Percentiles rank a stretch among this genome's conserved stretches.
Evolutionary conservation across 257 asterid species (phyloP).

Genomic region (Scutellaria baicalensis): DNA sequence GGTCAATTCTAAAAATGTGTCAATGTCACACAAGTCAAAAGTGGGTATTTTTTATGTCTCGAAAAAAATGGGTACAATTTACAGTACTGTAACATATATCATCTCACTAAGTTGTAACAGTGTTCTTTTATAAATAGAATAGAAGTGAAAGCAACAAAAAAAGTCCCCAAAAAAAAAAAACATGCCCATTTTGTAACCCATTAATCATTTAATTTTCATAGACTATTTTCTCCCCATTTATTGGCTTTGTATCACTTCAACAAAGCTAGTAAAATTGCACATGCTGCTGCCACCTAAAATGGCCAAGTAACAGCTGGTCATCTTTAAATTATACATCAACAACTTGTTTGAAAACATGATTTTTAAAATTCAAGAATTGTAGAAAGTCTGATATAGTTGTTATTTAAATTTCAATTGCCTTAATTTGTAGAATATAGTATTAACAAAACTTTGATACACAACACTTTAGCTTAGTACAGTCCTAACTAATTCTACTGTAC

Average conservation of each 20-base stretch:
- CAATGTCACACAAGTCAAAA: too few relatives aligned
- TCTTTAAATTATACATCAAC: neutral
- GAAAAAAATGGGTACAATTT: too few relatives aligned
- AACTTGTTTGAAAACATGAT: neutral
- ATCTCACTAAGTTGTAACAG: too few relatives aligned
- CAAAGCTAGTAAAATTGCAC: constrained; percentile 9
- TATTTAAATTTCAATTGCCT: too few relatives aligned
- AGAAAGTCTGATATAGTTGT: too few relatives aligned
- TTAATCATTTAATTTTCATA: neutral
- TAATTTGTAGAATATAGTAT: too few relatives aligned
- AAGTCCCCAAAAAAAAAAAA: neutral
- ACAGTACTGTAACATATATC: too few relatives aligned
- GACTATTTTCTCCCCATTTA: neutral
- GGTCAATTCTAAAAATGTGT: too few relatives aligned
- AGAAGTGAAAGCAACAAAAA: neutral
- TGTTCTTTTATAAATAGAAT: too few relatives aligned
- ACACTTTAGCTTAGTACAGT: neutral
- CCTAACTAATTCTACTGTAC: neutral
- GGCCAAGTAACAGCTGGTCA: neutral
- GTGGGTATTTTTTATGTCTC: too few relatives aligned
- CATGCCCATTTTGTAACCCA: neutral
- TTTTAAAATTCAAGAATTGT: too few relatives aligned
- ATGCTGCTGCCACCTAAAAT: constrained; percentile 9
- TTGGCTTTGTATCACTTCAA: constrained; percentile 10
- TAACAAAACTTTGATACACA: neutral